These are phyloP conservation scores for Pleurotus sapidus DNA, from an alignment of 768 basidiomycete genomes.

Conservation along the genomic window DNA sequence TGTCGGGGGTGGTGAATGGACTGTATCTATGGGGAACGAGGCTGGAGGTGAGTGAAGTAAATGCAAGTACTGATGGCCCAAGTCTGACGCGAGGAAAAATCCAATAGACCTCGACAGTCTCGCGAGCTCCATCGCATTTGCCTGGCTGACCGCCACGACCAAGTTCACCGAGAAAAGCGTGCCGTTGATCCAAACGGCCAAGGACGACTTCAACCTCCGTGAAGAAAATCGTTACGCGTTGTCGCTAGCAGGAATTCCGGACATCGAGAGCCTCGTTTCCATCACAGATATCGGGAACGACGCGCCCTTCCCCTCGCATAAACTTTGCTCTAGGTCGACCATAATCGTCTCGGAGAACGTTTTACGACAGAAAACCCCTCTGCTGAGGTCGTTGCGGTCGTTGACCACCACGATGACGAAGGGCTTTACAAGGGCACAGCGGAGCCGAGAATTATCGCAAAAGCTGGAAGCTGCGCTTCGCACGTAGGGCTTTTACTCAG, in stretches of 20 bases:
- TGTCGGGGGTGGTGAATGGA: constrained; percentile 63
- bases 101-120: constrained; percentile 85
- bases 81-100: too few species aligned
- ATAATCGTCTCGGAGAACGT: constrained; percentile 62
- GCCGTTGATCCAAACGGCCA: constrained; percentile 69
- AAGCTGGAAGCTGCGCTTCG: constrained; percentile 80
- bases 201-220: constrained; percentile 71
- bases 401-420: constrained; percentile 96
- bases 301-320: constrained; percentile 46
- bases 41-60: constrained; percentile 72
- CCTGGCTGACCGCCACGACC: constrained; percentile 68
- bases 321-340: constrained; percentile 88
- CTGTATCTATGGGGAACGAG: constrained; percentile 92
- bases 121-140: constrained; percentile 82
- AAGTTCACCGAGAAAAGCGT: constrained; percentile 50
- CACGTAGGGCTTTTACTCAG: constrained; percentile 33
- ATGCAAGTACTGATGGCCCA: background rate
- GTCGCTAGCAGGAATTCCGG: constrained; percentile 48
- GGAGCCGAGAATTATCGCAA: constrained; percentile 63
- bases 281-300: constrained; percentile 58
- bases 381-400: constrained; percentile 64
- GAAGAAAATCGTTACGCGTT: constrained; percentile 87
- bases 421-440: constrained; percentile 55
- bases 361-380: constrained; percentile 38
- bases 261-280: constrained; percentile 58